Evolutionary conservation across 257 asterid genomes (phyloP).

Genomic region (Salvia splendens): DNA sequence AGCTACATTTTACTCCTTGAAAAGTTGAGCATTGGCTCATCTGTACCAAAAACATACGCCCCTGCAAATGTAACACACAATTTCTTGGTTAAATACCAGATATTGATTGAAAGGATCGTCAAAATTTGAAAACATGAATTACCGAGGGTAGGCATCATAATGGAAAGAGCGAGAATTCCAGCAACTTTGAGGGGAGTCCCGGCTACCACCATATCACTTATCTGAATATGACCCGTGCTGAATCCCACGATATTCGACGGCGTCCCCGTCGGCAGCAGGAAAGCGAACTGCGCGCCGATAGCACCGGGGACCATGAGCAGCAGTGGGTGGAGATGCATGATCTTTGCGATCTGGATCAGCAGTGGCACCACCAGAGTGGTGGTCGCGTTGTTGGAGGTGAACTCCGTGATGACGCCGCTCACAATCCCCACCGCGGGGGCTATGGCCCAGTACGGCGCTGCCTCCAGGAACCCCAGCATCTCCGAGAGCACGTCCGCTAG

Average conservation of each 20-base stretch:
- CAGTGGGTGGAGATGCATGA: slow-evolving; percentile 67
- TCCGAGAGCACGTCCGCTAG: slow-evolving; percentile 65
- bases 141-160: slow-evolving; percentile 93
- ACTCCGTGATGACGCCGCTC: slow-evolving; percentile 69
- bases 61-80: slow-evolving; percentile 47
- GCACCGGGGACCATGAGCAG: slow-evolving; percentile 77
- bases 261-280: slow-evolving; percentile 74
- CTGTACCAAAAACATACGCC: slow-evolving; percentile 58
- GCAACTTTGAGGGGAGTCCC: slow-evolving; percentile 70
- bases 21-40: slow-evolving; percentile 39
- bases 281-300: slow-evolving; percentile 73
- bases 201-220: slow-evolving; percentile 58
- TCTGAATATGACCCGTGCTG: slow-evolving; percentile 74
- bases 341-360: slow-evolving; percentile 60
- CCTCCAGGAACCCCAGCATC: slow-evolving; percentile 55
- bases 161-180: slow-evolving; percentile 52
- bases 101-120: too few relatives aligned
- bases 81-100: neutral
- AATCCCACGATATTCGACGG: slow-evolving; percentile 89
- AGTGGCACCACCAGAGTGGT: slow-evolving; percentile 74
- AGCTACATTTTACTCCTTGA: neutral
- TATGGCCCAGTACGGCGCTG: slow-evolving; percentile 68
- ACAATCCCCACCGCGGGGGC: slow-evolving; percentile 70
- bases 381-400: slow-evolving; percentile 83
- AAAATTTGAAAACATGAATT: too few relatives aligned